Conservation (phyloP, 2,329 filamentous ascomycete species). For the Trichoderma lentiforme region DNA sequence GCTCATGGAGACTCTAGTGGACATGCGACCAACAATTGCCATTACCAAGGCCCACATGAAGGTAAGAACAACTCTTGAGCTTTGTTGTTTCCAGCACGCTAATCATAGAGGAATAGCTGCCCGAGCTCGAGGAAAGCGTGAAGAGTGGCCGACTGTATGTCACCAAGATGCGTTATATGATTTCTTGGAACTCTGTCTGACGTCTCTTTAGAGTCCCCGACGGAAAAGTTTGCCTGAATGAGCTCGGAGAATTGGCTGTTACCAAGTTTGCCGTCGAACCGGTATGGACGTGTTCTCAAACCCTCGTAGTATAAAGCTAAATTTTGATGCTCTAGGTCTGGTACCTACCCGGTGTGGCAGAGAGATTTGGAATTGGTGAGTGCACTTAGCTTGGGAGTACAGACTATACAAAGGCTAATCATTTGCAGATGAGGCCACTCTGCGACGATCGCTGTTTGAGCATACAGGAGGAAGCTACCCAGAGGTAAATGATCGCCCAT, state of each 20-base stretch:
- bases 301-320: not conserved
- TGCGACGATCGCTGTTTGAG: slow-evolving; percentile 86
- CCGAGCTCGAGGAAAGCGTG: slow-evolving; percentile 88
- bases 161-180: not conserved
- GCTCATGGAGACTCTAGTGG: slow-evolving; percentile 46
- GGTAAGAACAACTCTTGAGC: slow-evolving; percentile 30
- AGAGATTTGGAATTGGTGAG: slow-evolving; percentile 83
- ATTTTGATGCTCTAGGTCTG: slow-evolving; percentile 49
- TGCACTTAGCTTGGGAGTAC: not conserved
- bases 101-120: slow-evolving; percentile 49
- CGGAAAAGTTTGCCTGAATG: slow-evolving; percentile 86
- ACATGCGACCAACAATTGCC: slow-evolving; percentile 87
- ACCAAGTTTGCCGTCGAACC: slow-evolving; percentile 98
- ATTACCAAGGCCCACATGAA: slow-evolving; percentile 94
- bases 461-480: slow-evolving; percentile 95
- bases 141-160: slow-evolving; percentile 67
- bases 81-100: not conserved
- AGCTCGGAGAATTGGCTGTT: slow-evolving; percentile 81
- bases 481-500: slow-evolving; percentile 49
- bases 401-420: slow-evolving; percentile 26
- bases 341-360: slow-evolving; percentile 84
- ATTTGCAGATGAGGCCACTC: slow-evolving; percentile 69
- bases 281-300: slow-evolving; percentile 46
- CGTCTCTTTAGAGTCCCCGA: slow-evolving; percentile 54
- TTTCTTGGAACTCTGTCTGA: slow-evolving; percentile 18